Conservation (phyloP, 805 yeast species). For the Blastobotrys muscicola region DNA sequence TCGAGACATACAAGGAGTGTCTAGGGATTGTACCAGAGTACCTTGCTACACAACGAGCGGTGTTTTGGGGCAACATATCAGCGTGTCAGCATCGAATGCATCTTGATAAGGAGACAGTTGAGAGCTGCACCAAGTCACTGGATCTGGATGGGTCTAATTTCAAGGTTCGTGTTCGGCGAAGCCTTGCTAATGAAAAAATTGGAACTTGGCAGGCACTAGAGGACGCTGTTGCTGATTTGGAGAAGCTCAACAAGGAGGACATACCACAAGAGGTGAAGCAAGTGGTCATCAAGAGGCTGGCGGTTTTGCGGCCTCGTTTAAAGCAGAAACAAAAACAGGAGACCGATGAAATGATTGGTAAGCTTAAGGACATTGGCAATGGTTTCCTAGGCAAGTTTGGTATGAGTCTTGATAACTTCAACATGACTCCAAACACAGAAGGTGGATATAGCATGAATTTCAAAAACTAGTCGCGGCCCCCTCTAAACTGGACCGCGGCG, state of each 20-base stretch:
- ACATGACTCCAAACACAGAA: slow-evolving; percentile 13
- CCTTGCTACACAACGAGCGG: slow-evolving; percentile 7
- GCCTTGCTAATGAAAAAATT: slow-evolving; percentile 44
- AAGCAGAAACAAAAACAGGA: slow-evolving; percentile 20
- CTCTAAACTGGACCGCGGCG: too few relatives aligned
- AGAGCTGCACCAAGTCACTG: slow-evolving; percentile 55
- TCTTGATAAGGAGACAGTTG: slow-evolving; percentile 37
- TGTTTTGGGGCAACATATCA: slow-evolving; percentile 19
- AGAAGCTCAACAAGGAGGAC: slow-evolving; percentile 6
- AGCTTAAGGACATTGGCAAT: slow-evolving; percentile 26
- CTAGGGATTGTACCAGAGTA: slow-evolving; percentile 13
- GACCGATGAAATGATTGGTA: slow-evolving; percentile 24
- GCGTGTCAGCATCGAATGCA: slow-evolving; percentile 20
- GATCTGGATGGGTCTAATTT: slow-evolving; percentile 48
- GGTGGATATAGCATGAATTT: slow-evolving; percentile 15
- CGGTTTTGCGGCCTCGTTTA: slow-evolving; percentile 13
- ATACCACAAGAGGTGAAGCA: slow-evolving; percentile 1
- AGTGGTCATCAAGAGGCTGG: slow-evolving; percentile 3
- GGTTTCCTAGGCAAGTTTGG: slow-evolving; percentile 25
- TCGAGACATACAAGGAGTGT: slow-evolving; percentile 10
- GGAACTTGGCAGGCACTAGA: slow-evolving; percentile 23
- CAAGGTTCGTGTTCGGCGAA: slow-evolving; percentile 71
- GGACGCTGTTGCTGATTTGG: slow-evolving; percentile 19
- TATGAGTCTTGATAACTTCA: slow-evolving; percentile 24
- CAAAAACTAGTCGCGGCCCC: background rate